Evolutionary conservation across 78 protist species (phyloP).

Genomic region (Dictyostelium purpureum): DNA sequence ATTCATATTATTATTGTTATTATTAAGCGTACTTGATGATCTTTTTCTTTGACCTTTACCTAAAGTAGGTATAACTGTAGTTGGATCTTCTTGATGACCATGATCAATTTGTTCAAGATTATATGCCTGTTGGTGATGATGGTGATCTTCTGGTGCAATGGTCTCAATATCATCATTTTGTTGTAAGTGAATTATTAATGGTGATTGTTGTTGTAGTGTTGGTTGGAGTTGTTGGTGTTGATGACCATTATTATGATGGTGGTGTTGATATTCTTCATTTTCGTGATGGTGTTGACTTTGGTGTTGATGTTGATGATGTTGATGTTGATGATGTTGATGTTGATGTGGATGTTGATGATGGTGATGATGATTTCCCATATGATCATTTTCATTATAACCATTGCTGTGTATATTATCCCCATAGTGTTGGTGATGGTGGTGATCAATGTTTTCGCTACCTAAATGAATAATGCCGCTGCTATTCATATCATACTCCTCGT

Average conservation of each 20-base stretch:
- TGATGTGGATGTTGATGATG: not conserved
- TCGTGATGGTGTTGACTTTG: not conserved
- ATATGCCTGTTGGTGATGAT: not conserved
- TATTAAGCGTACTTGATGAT: not conserved
- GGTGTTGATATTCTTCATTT: not conserved
- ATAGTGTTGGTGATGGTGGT: not conserved
- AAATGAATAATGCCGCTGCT: too few relatives aligned
- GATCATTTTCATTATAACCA: too few relatives aligned
- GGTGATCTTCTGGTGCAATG: not conserved
- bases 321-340: not conserved
- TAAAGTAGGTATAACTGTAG: not conserved
- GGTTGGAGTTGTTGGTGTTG: not conserved
- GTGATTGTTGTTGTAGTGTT: not conserved
- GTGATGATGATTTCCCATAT: not conserved
- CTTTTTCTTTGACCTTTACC: not conserved
- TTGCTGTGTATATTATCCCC: not conserved
- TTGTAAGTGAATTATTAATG: conserved; percentile 10
- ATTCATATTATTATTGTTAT: not conserved
- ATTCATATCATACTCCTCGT: too few relatives aligned
- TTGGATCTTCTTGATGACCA: not conserved
- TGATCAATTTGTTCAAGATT: not conserved
- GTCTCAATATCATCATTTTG: not conserved
- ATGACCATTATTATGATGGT: not conserved
- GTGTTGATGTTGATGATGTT: not conserved
- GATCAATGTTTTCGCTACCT: not conserved